These are phyloP conservation scores for Kwoniella dejecticola DNA, from an alignment of 768 basidiomycete species.

Conservation along the genomic window DNA sequence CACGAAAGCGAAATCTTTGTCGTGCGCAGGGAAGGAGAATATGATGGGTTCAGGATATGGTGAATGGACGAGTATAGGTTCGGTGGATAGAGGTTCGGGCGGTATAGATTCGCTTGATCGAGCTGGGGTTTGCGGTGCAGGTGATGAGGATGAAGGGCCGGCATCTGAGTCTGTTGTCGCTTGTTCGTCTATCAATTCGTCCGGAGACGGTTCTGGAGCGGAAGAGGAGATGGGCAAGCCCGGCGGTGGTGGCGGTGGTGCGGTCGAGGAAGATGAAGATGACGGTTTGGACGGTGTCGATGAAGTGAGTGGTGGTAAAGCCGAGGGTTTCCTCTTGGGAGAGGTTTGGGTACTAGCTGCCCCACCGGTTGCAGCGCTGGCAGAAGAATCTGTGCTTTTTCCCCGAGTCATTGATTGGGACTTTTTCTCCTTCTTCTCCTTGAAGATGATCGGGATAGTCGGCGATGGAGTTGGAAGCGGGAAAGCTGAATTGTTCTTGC, in stretches of 20 bases:
- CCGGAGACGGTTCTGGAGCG: background rate
- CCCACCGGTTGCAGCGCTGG: conserved; percentile 18
- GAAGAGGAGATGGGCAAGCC: background rate
- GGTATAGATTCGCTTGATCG: conserved; percentile 18
- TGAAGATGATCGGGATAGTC: conserved; percentile 29
- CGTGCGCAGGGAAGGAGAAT: conserved; percentile 37
- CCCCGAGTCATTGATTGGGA: conserved; percentile 34
- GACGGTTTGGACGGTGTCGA: conserved; percentile 9
- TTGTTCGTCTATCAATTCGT: conserved; percentile 24
- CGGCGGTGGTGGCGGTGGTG: conserved; percentile 1
- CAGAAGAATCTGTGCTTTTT: conserved; percentile 34
- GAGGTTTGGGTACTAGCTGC: conserved; percentile 34
- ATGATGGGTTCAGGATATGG: conserved; percentile 45
- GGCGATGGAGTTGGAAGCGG: conserved; percentile 46
- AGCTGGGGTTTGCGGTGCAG: conserved; percentile 43
- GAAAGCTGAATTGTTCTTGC: conserved; percentile 37
- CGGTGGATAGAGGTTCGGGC: conserved; percentile 38
- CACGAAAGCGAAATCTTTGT: conserved; percentile 42
- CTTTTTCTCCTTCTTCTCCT: conserved; percentile 34
- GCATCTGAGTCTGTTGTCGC: conserved; percentile 41
- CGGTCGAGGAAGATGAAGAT: background rate
- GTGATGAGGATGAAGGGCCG: conserved; percentile 44
- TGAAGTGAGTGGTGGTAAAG: conserved; percentile 19
- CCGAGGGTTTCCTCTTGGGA: conserved; percentile 38
- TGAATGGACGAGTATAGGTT: conserved; percentile 43